These are phyloP conservation scores for Solanum sitiens DNA, from an alignment of 257 asterid species.

Conservation along the genomic window DNA sequence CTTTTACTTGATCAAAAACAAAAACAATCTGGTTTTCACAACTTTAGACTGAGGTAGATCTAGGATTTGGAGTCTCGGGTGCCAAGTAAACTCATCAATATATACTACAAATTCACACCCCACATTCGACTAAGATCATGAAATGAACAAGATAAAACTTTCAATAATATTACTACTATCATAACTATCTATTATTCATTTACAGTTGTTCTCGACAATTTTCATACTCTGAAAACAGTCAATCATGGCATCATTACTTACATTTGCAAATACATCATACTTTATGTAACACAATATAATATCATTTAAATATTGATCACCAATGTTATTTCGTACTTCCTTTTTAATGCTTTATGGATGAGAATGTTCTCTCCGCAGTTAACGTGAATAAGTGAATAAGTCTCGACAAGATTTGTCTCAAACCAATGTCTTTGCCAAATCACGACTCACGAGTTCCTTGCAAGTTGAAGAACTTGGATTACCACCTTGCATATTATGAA, in stretches of 20 bases:
- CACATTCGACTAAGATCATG: neutral
- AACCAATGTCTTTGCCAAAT: neutral
- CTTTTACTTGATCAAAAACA: neutral
- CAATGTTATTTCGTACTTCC: neutral
- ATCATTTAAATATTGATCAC: neutral
- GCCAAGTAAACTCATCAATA: neutral
- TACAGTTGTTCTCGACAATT: neutral
- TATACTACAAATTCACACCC: neutral
- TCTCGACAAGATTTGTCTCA: neutral
- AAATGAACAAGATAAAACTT: neutral
- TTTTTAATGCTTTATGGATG: neutral
- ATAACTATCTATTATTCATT: neutral
- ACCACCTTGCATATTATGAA: neutral
- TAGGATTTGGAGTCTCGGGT: neutral
- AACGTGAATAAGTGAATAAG: neutral
- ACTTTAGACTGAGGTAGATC: neutral
- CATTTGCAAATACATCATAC: neutral
- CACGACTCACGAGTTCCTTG: neutral
- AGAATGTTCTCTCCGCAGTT: neutral
- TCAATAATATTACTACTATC: neutral
- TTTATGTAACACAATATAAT: neutral
- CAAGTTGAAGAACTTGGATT: neutral
- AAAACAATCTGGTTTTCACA: neutral
- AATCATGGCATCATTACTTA: neutral
- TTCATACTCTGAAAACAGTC: neutral